phyloP scores from a whole-genome alignment of 768 basidiomycete genomes.

The Tylopilus plumbeoviolaceoides region DNA sequence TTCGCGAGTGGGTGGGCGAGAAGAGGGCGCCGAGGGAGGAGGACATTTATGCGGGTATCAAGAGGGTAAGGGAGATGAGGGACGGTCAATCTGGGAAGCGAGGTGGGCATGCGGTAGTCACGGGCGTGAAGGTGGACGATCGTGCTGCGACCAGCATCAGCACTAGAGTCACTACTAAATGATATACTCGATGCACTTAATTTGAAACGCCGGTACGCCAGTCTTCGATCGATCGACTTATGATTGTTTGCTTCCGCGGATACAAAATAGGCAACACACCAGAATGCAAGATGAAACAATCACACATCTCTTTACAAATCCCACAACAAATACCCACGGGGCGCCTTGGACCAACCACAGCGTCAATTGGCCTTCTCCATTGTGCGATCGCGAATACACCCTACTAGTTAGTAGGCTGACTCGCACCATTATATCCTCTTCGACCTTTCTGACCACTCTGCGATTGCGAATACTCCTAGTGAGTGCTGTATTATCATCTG shows the following conservation, averaged over 20 bases:
- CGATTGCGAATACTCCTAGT: no score
- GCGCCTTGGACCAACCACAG: no score
- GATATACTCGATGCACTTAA: background rate
- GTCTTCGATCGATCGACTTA: background rate
- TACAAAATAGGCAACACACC: background rate
- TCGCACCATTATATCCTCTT: no score
- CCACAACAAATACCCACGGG: background rate
- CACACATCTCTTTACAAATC: no score
- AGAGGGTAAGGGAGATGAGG: constrained; percentile 27
- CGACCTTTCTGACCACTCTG: no score
- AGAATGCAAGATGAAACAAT: no score
- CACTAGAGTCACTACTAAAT: background rate
- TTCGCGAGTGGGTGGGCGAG: constrained; percentile 55
- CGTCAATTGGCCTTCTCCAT: no score
- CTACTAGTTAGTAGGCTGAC: background rate
- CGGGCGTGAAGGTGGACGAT: no score
- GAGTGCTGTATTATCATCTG: no score
- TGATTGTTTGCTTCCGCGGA: constrained; percentile 11
- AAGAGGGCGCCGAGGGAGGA: constrained; percentile 39
- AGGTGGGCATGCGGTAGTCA: constrained; percentile 5
- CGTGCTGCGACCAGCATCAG: no score
- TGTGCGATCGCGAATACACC: background rate
- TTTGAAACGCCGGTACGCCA: background rate
- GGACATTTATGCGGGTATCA: constrained; percentile 32
- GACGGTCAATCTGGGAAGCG: constrained; percentile 18